Evolutionary conservation across 495 filamentous ascomycete species (phyloP), one percentile per base, ranked within the genome.

Genomic region (Neurospora sp.): DNA sequence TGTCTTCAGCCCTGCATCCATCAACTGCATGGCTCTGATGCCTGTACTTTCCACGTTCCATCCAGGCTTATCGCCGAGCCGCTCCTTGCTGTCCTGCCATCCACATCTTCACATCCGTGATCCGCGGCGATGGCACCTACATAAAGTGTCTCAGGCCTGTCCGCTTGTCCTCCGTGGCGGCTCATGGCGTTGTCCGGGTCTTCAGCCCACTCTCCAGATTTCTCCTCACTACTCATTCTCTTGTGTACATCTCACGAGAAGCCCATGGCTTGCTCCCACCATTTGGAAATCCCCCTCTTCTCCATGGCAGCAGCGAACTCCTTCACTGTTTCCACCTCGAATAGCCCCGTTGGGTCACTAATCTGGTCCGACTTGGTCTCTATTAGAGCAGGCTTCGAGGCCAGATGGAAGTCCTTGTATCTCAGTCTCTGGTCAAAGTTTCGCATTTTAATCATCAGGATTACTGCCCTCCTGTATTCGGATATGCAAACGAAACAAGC

Each of bases 351-450:
- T 42, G 31, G 75, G 3, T 77, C 74, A 37, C 69, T 45, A n/a
- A 71, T 15, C 6, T 72, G 66, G 24, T 48, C 34, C 5, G 69
- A 39, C 5, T 71, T 71, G 21, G 73, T n/a, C 38, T 74, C 73
- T 45, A 75, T 72, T 3, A 40, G 69, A 10, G 54, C 73, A 24
- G 79, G 79, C 69, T 79, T 81, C 4, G 69, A 72, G 4, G 72
- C 74, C 59, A 81, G 73, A 11, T 78, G 74, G 39, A 80, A 81
- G 70, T 81, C 79, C 34, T 80, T 81, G 70, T 81, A 81, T 19
- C 79, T 75, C 28, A 81, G 70, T 59, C 74, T 77, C 79, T 81
- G 34, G n/a, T 40, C 19, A 40, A 19, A 19, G 15, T 36, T 72
- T 3, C 28, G 1, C 24, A 24, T 37, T 6, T 15, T 8, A 0